Base-by-base conservation (phyloP, 108 stramenopile species). In the Fistulifera solaris region DNA sequence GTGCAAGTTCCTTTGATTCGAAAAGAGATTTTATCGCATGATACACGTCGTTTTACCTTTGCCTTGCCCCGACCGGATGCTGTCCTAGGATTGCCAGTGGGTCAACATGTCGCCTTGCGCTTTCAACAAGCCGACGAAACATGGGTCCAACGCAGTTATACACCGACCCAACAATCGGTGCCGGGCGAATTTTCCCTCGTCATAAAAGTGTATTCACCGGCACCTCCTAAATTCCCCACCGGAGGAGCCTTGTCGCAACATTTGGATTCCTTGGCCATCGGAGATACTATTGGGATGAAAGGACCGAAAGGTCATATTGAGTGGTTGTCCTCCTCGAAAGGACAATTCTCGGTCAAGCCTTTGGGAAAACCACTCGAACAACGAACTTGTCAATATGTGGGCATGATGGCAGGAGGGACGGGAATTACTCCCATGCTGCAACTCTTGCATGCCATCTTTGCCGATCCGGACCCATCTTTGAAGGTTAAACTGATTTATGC, bases 391-490 rank as follows among this genome's bases (percentile, higher is more conserved):
- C 72, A 68, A 4, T 70, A 88, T 52, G 69, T 99, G 57, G 89
- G 87, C 31, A 92, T 97, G 94, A 88, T 99, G 59, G 96, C 96
- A 18, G 98, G 98, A 7, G 98, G 98, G n/a, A 97, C 98, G 8
- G 98, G 98, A 13, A 95, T 99, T 65, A 99, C 98, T 10, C 98
- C 98, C 26, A 95, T 95, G 91, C 73, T 96, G 19, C 98, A 98
- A 62, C 66, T 97, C 1, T 72, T 94, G 45, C 59, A 93, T 43
- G 81, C 94, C 35, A 66, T 76, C 41, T 70, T 70, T 42, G 39
- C 50, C 25, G 81, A 89, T 50, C 62, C 61, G 19, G 47, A 73
- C 40, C 58, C 59, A 22, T 56, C 76, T 19, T 56, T 78, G 8
- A 70, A 65, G n/a, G 71, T 80, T 15, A 85, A 78, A n/a, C 28